These are phyloP conservation scores for Cubamyces sp. DNA, from an alignment of 768 basidiomycete genomes.

Conservation along the genomic window DNA sequence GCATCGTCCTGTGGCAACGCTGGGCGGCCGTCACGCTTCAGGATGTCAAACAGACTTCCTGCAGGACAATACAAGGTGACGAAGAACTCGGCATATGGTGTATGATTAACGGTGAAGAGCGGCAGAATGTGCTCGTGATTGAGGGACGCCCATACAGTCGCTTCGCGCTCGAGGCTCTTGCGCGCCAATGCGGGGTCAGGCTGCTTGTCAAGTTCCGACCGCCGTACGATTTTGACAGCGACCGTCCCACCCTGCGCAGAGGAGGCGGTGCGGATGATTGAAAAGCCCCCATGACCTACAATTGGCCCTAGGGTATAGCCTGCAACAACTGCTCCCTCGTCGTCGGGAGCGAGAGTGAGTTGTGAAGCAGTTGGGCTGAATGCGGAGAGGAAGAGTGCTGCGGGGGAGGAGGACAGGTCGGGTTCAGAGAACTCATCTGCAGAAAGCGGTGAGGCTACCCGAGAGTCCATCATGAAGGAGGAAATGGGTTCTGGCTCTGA, in stretches of 20 bases:
- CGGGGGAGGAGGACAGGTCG: conserved; percentile 55
- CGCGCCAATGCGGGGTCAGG: conserved; percentile 50
- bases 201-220: conserved; percentile 57
- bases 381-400: conserved; percentile 73
- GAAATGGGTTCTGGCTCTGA: conserved; percentile 23
- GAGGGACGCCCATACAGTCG: conserved; percentile 71
- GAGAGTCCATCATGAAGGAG: conserved; percentile 5
- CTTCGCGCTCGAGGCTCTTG: conserved; percentile 71
- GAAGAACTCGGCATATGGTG: conserved; percentile 71
- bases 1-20: conserved; percentile 77
- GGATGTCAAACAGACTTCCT: conserved; percentile 83
- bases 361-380: conserved; percentile 48
- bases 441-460: conserved; percentile 10
- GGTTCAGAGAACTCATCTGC: conserved; percentile 12
- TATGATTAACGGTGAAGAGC: conserved; percentile 67
- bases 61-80: conserved; percentile 85
- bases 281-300: conserved; percentile 82
- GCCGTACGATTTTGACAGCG: conserved; percentile 84
- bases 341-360: conserved; percentile 48
- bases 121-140: conserved; percentile 88
- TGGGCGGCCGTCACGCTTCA: conserved; percentile 69
- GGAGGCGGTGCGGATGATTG: conserved; percentile 73
- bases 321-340: conserved; percentile 66
- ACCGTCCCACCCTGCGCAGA: conserved; percentile 63
- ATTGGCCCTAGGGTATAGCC: conserved; percentile 78